These are phyloP conservation scores for Cercospora brassicicola DNA, from an alignment of 2,329 filamentous ascomycete species.

Conservation along the genomic window DNA sequence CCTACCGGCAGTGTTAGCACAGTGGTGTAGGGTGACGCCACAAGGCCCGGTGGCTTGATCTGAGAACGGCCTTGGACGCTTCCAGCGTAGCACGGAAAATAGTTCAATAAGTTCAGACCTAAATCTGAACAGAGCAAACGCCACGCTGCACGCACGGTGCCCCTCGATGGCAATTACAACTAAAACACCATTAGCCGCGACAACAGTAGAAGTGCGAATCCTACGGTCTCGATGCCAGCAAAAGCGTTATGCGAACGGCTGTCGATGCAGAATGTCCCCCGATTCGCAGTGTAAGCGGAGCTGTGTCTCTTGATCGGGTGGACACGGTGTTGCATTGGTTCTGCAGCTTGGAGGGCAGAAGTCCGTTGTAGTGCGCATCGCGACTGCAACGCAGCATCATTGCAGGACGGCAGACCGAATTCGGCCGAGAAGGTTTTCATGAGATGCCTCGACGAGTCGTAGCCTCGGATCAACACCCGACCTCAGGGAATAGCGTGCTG, in stretches of 20 bases:
- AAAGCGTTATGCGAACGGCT: background rate
- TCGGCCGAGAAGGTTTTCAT: background rate
- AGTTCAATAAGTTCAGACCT: background rate
- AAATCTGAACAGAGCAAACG: background rate
- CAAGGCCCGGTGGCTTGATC: background rate
- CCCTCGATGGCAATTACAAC: background rate
- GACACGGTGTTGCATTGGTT: background rate
- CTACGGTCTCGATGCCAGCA: background rate
- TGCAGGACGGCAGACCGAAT: background rate
- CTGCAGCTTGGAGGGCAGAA: background rate
- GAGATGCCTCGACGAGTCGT: background rate
- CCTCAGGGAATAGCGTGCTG: background rate
- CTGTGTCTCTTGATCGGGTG: background rate
- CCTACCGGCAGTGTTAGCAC: conserved; percentile 4
- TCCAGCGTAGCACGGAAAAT: conserved; percentile 6
- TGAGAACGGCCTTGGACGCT: conserved; percentile 1
- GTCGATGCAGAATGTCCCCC: background rate
- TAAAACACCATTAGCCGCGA: background rate
- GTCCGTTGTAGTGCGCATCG: background rate
- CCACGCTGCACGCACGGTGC: background rate
- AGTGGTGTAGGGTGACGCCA: conserved; percentile 4
- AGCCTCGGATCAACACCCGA: background rate
- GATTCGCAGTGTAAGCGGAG: background rate
- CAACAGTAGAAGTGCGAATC: background rate
- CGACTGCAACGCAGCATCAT: background rate